phyloP scores from a whole-genome alignment of 169 alveolate species.

The Fabrea salina region DNA sequence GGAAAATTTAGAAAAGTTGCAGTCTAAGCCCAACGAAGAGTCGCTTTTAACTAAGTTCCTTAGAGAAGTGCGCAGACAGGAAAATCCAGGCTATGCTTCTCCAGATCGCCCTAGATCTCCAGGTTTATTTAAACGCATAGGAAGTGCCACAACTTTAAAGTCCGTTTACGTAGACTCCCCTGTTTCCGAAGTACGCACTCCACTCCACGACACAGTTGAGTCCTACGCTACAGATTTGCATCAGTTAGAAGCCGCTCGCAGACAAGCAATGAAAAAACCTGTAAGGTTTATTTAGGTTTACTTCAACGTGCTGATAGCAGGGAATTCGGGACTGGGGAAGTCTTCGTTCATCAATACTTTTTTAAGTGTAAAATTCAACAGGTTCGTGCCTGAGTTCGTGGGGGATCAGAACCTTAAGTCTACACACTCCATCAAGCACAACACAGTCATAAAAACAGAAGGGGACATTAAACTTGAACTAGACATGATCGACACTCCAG shows the following conservation, averaged over 20 bases:
- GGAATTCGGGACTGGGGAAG: conserved; percentile 10
- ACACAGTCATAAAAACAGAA: not conserved
- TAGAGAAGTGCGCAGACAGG: too few relatives aligned
- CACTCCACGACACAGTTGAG: not conserved
- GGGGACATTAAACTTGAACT: not conserved
- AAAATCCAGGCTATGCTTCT: too few relatives aligned
- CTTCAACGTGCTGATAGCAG: not conserved
- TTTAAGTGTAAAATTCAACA: not conserved
- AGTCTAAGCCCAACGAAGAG: not conserved
- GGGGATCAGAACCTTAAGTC: not conserved
- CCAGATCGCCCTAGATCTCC: too few relatives aligned
- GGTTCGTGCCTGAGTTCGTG: not conserved
- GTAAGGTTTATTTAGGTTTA: not conserved
- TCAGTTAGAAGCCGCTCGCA: not conserved
- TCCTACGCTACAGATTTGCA: not conserved
- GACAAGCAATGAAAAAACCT: not conserved
- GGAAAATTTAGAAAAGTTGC: conserved; percentile 1
- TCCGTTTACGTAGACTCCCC: conserved; percentile 16
- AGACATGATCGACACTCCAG: conserved; percentile 26
- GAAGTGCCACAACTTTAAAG: not conserved
- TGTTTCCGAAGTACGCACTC: not conserved
- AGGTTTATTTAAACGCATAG: too few relatives aligned
- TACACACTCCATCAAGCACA: not conserved
- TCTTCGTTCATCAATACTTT: conserved; percentile 5
- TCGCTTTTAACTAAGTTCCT: conserved; percentile 8